Evolutionary conservation across 225 moss, liverwort and hornwort species (phyloP).

Genomic region (Physcomitrellopsis africana): DNA sequence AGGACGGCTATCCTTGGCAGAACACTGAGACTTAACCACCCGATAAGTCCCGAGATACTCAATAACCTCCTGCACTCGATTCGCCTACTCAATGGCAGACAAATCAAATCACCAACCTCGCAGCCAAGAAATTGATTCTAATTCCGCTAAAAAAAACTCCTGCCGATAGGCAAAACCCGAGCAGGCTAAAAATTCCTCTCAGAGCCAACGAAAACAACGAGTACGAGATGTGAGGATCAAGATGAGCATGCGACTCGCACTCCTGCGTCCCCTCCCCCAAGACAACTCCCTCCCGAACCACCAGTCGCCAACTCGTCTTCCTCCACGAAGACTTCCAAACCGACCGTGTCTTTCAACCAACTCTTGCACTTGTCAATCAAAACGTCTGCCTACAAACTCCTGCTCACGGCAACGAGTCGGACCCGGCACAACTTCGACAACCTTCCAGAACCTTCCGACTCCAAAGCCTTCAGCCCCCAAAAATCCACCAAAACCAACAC

Average conservation of each 20-base stretch:
- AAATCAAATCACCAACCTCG: constrained; percentile 1
- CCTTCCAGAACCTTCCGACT: constrained; percentile 9
- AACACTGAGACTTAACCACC: not conserved
- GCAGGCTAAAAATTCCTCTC: constrained; percentile 5
- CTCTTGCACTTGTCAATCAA: not conserved
- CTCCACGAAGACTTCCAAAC: not conserved
- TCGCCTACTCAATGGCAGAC: constrained; percentile 1
- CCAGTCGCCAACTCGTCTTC: not conserved
- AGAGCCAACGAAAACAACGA: not conserved
- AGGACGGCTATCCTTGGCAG: constrained; percentile 4
- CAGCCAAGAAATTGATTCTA: not conserved
- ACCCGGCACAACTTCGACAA: not conserved
- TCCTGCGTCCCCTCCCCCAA: not conserved
- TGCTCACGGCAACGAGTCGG: not conserved
- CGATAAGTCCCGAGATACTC: not conserved
- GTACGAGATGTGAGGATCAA: not conserved
- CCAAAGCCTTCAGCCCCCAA: not conserved
- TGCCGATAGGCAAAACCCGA: not conserved
- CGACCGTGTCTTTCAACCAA: not conserved
- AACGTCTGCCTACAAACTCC: not conserved
- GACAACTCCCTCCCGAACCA: not conserved
- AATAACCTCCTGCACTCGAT: constrained; percentile 6
- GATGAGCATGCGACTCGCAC: not conserved
- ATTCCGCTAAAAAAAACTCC: constrained; percentile 8
- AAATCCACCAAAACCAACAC: constrained; percentile 8